A percentile compares a stretch with the other conserved stretches of the same genome.
Conservation (phyloP, 441 rosid genomes). For the Viola pubescens region DNA sequence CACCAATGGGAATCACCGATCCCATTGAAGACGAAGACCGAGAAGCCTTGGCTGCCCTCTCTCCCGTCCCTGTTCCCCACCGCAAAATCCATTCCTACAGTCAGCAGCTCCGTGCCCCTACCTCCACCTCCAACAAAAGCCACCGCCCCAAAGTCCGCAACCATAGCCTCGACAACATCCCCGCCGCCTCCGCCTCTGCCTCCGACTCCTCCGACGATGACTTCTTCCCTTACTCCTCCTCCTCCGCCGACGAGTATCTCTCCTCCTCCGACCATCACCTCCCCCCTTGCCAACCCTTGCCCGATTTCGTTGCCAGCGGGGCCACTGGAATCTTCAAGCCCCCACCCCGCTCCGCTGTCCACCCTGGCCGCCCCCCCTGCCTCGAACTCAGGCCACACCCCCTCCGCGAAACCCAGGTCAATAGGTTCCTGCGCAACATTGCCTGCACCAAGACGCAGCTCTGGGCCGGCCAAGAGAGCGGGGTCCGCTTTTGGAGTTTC, state of each 20-base stretch:
- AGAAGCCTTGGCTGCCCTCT: conserved; percentile 40
- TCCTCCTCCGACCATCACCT: conserved; percentile 20
- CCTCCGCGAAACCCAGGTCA: conserved; percentile 83
- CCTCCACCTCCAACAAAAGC: conserved; percentile 20
- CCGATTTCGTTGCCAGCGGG: conserved; percentile 51
- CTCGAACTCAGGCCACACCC: conserved; percentile 92
- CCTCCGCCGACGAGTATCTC: conserved; percentile 4
- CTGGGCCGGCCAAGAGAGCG: conserved; percentile 97
- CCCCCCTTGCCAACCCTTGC: conserved; percentile 36
- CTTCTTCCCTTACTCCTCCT: conserved; percentile 33
- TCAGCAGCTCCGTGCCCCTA: conserved; percentile 53
- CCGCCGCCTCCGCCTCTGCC: conserved; percentile 18
- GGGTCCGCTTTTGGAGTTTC: conserved; percentile 75
- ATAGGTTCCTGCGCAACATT: conserved; percentile 82
- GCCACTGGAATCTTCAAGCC: conserved; percentile 62
- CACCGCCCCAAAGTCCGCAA: conserved; percentile 36
- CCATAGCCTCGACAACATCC: conserved; percentile 73
- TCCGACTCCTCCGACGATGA: conserved; percentile 46
- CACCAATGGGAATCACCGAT: conserved; percentile 7
- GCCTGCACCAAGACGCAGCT: conserved; percentile 77
- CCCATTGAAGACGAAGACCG: conserved; percentile 42
- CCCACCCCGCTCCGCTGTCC: conserved; percentile 67
- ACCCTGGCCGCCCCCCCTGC: conserved; percentile 78
- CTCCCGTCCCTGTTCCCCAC: conserved; percentile 34
- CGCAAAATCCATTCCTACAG: conserved; percentile 62